Conservation (phyloP, 495 filamentous ascomycete species). For the Immersiella caudata region DNA sequence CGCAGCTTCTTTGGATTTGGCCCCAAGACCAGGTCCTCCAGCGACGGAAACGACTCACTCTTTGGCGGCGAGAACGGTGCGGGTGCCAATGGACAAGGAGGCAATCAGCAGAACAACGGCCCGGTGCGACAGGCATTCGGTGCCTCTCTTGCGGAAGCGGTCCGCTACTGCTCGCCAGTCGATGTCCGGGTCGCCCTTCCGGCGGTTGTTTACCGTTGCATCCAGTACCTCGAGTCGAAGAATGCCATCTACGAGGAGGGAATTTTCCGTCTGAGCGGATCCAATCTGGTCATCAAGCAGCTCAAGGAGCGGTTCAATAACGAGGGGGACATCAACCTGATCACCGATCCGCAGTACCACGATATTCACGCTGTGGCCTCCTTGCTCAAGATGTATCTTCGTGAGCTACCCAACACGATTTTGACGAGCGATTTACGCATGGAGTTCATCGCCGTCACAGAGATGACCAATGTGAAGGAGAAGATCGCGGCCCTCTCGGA, state of each 20-base stretch:
- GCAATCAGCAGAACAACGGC: constrained; percentile 51
- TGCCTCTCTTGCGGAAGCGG: constrained; percentile 82
- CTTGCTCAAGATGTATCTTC: constrained; percentile 89
- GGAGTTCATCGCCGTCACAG: constrained; percentile 84
- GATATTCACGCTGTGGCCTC: constrained; percentile 97
- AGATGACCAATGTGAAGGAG: constrained; percentile 71
- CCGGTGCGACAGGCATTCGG: constrained; percentile 80
- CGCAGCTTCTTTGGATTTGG: constrained; percentile 94
- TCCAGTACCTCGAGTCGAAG: constrained; percentile 88
- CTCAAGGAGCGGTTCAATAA: constrained; percentile 89
- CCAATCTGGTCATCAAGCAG: constrained; percentile 88
- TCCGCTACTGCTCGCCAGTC: constrained; percentile 72
- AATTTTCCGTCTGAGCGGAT: constrained; percentile 94
- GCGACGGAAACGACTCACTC: constrained; percentile 52
- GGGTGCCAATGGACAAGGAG: constrained; percentile 27
- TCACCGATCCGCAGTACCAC: constrained; percentile 81
- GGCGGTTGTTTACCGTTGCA: constrained; percentile 95
- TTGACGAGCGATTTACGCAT: constrained; percentile 87
- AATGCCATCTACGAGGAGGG: constrained; percentile 86
- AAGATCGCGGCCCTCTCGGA: constrained; percentile 83
- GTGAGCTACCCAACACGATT: constrained; percentile 88
- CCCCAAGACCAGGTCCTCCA: constrained; percentile 53
- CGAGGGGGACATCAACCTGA: constrained; percentile 89
- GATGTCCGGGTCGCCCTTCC: constrained; percentile 75
- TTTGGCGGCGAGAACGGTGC: constrained; percentile 41